Evolutionary conservation across 2,329 filamentous ascomycete species (phyloP).

Genomic region (Zopfia rhizophila): DNA sequence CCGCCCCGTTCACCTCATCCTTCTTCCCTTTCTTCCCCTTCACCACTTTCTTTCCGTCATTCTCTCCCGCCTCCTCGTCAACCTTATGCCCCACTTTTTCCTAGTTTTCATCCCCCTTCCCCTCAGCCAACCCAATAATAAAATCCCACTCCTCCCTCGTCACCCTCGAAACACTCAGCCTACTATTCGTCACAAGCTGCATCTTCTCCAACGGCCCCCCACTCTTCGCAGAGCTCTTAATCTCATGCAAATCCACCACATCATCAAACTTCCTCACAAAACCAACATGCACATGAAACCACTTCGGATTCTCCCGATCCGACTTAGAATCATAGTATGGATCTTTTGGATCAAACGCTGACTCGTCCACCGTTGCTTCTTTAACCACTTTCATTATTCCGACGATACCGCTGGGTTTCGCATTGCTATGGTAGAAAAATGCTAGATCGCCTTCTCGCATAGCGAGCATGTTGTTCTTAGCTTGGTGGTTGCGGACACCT

Average conservation of each 20-base stretch:
- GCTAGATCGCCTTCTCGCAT: constrained; percentile 94
- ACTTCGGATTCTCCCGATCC: constrained; percentile 75
- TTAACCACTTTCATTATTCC: constrained; percentile 89
- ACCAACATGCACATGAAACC: constrained; percentile 89
- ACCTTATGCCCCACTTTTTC: constrained; percentile 1
- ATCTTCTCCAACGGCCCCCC: constrained; percentile 73
- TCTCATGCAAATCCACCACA: constrained; percentile 75
- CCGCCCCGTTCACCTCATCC: neutral
- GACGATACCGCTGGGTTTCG: constrained; percentile 86
- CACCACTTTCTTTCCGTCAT: neutral
- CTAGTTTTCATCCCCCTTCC: constrained; percentile 5
- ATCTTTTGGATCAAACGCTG: constrained; percentile 75
- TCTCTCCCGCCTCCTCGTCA: constrained; percentile 4
- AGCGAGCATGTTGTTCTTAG: constrained; percentile 86
- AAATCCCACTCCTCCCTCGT: constrained; percentile 72
- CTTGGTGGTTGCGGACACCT: constrained; percentile 67
- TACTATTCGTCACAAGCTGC: constrained; percentile 83
- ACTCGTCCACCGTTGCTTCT: constrained; percentile 83
- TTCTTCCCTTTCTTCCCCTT: neutral
- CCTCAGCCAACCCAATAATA: constrained; percentile 63
- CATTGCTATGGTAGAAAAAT: constrained; percentile 98
- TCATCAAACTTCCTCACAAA: constrained; percentile 84
- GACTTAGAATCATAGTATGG: constrained; percentile 88
- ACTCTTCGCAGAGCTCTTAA: constrained; percentile 70
- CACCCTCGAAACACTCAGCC: constrained; percentile 82